Evolutionary conservation across 495 filamentous ascomycete genomes (phyloP).

Genomic region (Glutinoglossum americanum): DNA sequence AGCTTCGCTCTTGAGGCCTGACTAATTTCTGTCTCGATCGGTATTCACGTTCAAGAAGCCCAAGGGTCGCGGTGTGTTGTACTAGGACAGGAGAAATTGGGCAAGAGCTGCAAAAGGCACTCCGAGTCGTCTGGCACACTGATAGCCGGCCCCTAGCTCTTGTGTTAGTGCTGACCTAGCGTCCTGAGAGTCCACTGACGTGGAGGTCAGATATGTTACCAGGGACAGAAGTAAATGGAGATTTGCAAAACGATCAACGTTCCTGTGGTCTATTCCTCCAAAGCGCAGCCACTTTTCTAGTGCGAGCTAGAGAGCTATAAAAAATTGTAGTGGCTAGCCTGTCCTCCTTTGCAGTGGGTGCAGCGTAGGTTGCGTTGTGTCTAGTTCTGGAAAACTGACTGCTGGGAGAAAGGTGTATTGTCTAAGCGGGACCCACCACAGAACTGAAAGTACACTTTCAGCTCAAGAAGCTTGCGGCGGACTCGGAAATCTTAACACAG

Average conservation of each 20-base stretch:
- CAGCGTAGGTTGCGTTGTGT: background rate
- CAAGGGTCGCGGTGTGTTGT: background rate
- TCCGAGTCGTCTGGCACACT: background rate
- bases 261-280: background rate
- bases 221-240: background rate
- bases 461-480: background rate
- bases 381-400: background rate
- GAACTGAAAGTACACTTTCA: background rate
- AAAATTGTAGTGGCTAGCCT: background rate
- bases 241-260: background rate
- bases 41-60: background rate
- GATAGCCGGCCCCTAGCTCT: background rate
- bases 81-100: background rate
- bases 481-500: background rate
- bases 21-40: background rate
- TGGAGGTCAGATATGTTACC: background rate
- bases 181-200: background rate
- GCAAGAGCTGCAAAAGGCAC: background rate
- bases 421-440: conserved; percentile 1
- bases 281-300: background rate
- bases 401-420: background rate
- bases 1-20: background rate
- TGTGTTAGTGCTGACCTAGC: background rate
- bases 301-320: background rate
- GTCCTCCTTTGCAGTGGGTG: background rate